These are phyloP conservation scores for Physaria fendleri DNA, from an alignment of 345 rosid genomes.

Conservation along the genomic window DNA sequence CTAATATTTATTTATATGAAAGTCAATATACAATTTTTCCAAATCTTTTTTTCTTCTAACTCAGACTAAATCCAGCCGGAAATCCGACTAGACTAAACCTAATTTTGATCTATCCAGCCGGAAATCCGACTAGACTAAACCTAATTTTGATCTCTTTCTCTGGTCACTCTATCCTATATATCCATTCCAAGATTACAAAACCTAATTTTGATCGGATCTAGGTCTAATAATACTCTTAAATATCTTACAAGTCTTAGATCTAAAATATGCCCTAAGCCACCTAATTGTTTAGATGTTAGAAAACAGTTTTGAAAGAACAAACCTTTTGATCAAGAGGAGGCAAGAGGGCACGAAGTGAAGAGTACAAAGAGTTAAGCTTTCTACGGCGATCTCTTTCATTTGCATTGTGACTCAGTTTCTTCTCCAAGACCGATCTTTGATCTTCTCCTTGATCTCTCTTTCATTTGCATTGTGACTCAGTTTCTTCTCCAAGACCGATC, in stretches of 20 bases:
- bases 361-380: constrained; percentile 50
- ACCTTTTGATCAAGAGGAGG: constrained; percentile 50
- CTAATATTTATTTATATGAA: too few relatives aligned
- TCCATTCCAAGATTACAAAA: not conserved
- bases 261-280: too few relatives aligned
- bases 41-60: too few relatives aligned
- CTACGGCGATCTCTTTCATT: constrained; percentile 58
- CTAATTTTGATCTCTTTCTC: too few relatives aligned
- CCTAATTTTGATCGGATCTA: not conserved
- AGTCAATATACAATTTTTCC: too few relatives aligned
- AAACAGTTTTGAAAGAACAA: not conserved
- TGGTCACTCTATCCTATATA: too few relatives aligned
- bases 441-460: constrained; percentile 2
- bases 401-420: constrained; percentile 75
- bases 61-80: too few relatives aligned
- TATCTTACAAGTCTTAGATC: too few relatives aligned
- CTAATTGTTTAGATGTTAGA: not conserved
- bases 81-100: too few relatives aligned
- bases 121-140: too few relatives aligned
- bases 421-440: constrained; percentile 19
- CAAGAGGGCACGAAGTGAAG: constrained; percentile 56
- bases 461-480: constrained; percentile 44
- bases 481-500: constrained; percentile 39
- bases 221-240: too few relatives aligned
- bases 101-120: too few relatives aligned